Percentiles rank a stretch among this genome's conserved stretches.
Conservation (phyloP, 2,329 filamentous ascomycete species). For the Tolypocladium pustulatum region DNA sequence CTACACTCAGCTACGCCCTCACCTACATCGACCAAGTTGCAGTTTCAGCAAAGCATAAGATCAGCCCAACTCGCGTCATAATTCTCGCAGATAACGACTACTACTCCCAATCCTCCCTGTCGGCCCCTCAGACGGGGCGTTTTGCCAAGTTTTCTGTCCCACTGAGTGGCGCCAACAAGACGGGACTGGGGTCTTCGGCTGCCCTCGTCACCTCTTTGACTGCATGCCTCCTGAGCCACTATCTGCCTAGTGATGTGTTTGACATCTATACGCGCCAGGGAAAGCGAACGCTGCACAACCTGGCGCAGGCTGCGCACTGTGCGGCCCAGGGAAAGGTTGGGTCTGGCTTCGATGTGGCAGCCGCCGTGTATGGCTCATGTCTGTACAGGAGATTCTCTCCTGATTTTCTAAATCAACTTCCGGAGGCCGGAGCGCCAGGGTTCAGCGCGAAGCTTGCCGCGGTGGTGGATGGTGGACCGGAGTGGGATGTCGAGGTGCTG, state of each 20-base stretch:
- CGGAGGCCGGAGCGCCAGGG: constrained; percentile 51
- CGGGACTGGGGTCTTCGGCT: constrained; percentile 87
- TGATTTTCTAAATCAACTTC: constrained; percentile 54
- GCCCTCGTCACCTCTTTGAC: constrained; percentile 85
- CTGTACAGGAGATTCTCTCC: constrained; percentile 91
- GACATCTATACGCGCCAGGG: constrained; percentile 44
- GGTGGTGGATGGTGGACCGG: constrained; percentile 51
- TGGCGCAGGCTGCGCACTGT: constrained; percentile 88
- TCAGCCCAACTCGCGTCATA: constrained; percentile 63
- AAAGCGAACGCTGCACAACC: constrained; percentile 67
- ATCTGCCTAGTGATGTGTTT: constrained; percentile 49
- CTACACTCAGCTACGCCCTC: constrained; percentile 75
- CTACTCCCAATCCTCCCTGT: constrained; percentile 57
- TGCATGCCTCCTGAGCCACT: constrained; percentile 65
- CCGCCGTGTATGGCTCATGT: constrained; percentile 85
- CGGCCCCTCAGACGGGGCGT: constrained; percentile 25
- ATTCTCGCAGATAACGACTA: constrained; percentile 95
- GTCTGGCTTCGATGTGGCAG: constrained; percentile 89
- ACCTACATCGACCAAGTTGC: constrained; percentile 57
- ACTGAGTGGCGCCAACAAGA: constrained; percentile 79
- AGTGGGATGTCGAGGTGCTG: constrained; percentile 72
- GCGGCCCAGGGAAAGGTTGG: constrained; percentile 95
- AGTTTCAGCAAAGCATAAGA: constrained; percentile 29
- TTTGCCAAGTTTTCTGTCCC: constrained; percentile 73
- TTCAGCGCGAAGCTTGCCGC: constrained; percentile 57